phyloP scores from a whole-genome alignment of 1,284 basidiomycete genomes.

The Puccinia triticina region DNA sequence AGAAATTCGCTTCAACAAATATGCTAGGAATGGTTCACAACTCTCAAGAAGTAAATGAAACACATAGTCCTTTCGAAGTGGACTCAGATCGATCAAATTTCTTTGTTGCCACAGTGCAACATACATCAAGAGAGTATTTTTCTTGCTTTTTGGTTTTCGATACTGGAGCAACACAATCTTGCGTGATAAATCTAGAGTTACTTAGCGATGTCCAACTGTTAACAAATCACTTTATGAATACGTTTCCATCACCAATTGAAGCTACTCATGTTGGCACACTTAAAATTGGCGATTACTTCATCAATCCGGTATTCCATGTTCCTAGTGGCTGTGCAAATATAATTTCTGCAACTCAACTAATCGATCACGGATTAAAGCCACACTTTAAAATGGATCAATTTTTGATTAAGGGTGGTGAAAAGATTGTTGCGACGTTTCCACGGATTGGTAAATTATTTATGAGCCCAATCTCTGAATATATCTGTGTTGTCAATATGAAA shows the following conservation, averaged over 20 bases:
- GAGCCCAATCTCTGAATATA: background rate
- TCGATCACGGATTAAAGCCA: no score
- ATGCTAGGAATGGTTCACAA: slow-evolving; percentile 2
- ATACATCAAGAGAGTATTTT: background rate
- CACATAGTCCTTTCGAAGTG: background rate
- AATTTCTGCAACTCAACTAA: background rate
- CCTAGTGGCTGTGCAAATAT: slow-evolving; percentile 18
- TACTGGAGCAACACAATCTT: slow-evolving; percentile 9
- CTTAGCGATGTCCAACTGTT: background rate
- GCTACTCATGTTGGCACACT: slow-evolving; percentile 18
- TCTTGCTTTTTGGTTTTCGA: background rate
- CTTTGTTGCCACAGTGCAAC: background rate
- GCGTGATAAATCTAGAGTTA: background rate
- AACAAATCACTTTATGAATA: background rate
- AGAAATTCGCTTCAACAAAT: background rate
- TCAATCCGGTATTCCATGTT: slow-evolving; percentile 5
- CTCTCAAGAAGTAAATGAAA: background rate
- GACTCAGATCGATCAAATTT: background rate
- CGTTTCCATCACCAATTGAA: background rate
- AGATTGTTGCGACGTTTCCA: background rate
- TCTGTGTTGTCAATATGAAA: no score
- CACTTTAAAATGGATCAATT: background rate
- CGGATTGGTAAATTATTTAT: background rate
- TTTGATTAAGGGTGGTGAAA: background rate
- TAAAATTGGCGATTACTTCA: background rate